Percentiles rank a stretch among this genome's conserved stretches.
Conservation (phyloP, 768 basidiomycete species). For the Nevesoporus exiguus region DNA sequence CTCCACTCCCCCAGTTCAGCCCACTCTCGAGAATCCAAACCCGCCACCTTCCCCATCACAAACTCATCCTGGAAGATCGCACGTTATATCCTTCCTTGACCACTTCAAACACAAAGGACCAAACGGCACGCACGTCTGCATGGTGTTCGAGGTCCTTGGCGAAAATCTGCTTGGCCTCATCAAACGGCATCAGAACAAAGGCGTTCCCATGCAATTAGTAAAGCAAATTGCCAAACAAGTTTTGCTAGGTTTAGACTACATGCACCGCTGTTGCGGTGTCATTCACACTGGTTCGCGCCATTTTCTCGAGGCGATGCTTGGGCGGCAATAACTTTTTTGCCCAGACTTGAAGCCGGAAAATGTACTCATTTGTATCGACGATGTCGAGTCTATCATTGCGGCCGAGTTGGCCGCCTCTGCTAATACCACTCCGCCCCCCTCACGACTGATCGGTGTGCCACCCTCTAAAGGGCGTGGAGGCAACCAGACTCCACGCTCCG, state of each 20-base stretch:
- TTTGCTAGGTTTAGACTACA: constrained; percentile 92
- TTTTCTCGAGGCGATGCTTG: neutral
- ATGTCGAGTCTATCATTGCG: constrained; percentile 90
- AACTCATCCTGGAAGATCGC: constrained; percentile 83
- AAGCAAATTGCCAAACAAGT: constrained; percentile 98
- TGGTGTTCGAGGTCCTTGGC: constrained; percentile 98
- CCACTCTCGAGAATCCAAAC: constrained; percentile 47
- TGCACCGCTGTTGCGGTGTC: constrained; percentile 95
- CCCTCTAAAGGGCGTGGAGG: constrained; percentile 91
- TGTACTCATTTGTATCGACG: constrained; percentile 94
- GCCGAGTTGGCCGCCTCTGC: constrained; percentile 61
- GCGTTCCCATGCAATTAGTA: constrained; percentile 89
- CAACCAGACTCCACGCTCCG: constrained; percentile 89
- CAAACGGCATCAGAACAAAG: constrained; percentile 97
- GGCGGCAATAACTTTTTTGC: constrained; percentile 7
- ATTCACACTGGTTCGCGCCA: constrained; percentile 78
- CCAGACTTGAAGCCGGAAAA: constrained; percentile 96
- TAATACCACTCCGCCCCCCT: constrained; percentile 34
- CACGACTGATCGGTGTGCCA: constrained; percentile 88
- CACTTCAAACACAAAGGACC: constrained; percentile 96
- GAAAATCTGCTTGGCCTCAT: constrained; percentile 95
- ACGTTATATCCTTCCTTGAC: constrained; percentile 97
- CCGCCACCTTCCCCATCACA: constrained; percentile 54
- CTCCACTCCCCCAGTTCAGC: constrained; percentile 50
- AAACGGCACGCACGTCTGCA: constrained; percentile 96